Conservation (phyloP, 176 grass and related monocot species). For the Rhipidocladum racemiflorum region DNA sequence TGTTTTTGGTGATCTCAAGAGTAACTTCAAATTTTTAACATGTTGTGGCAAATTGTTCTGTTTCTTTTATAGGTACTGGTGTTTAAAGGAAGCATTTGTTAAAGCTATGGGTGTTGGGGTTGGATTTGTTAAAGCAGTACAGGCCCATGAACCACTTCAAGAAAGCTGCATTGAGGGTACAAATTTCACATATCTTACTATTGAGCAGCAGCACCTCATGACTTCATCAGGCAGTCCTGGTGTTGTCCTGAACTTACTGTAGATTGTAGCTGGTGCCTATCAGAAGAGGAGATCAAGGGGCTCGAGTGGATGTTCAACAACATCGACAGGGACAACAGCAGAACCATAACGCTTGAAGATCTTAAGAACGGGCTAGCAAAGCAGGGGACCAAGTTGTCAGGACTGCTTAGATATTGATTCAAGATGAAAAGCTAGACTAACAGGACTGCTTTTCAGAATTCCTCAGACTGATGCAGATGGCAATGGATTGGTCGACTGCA, state of each 20-base stretch:
- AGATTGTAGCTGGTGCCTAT: constrained; percentile 88
- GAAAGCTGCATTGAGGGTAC: constrained; percentile 78
- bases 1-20: not conserved
- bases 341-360: constrained; percentile 81
- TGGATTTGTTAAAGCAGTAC: constrained; percentile 45
- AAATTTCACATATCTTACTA: not conserved
- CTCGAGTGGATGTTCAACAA: constrained; percentile 91
- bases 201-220: not conserved
- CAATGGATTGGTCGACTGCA: constrained; percentile 73
- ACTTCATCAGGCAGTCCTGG: not conserved
- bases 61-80: constrained; percentile 67
- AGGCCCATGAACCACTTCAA: constrained; percentile 92
- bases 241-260: not conserved
- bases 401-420: too few species aligned
- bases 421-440: too few species aligned
- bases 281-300: constrained; percentile 83
- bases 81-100: constrained; percentile 80
- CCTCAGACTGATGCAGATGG: constrained; percentile 70
- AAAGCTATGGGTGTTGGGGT: constrained; percentile 77
- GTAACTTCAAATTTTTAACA: not conserved
- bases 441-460: too few species aligned
- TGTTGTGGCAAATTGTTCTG: not conserved
- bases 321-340: constrained; percentile 80
- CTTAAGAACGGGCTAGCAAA: constrained; percentile 61
- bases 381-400: constrained; percentile 61